Evolutionary conservation across 345 rosid genomes (phyloP).

Genomic region (thale cress (Arabidopsis thaliana)): TAIR10.1 NC_003074.8:22686501-22687000

Average conservation of each 20-base stretch:
- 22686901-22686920: neutral
- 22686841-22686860: neutral
- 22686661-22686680: constrained; percentile 34
- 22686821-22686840: neutral
- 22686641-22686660: constrained; percentile 52
- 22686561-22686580: constrained; percentile 39
- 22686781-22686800: neutral
- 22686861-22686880: neutral
- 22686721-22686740: constrained; percentile 32
- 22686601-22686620: constrained; percentile 57
- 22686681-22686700: constrained; percentile 39
- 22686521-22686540: constrained; percentile 48
- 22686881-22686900: neutral
- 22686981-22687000: neutral
- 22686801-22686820: neutral
- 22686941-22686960: neutral
- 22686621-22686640: constrained; percentile 47
- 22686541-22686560: constrained; percentile 52
- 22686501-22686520: constrained; percentile 53
- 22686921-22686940: constrained; percentile 9
- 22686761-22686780: neutral
- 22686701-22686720: constrained; percentile 47
- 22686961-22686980: neutral
- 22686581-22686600: constrained; percentile 52
- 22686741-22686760: constrained; percentile 2